Percentiles rank a stretch among this genome's conserved stretches.
phyloP scores from a whole-genome alignment of 176 grass and related monocot species.

The Canna indica region DNA sequence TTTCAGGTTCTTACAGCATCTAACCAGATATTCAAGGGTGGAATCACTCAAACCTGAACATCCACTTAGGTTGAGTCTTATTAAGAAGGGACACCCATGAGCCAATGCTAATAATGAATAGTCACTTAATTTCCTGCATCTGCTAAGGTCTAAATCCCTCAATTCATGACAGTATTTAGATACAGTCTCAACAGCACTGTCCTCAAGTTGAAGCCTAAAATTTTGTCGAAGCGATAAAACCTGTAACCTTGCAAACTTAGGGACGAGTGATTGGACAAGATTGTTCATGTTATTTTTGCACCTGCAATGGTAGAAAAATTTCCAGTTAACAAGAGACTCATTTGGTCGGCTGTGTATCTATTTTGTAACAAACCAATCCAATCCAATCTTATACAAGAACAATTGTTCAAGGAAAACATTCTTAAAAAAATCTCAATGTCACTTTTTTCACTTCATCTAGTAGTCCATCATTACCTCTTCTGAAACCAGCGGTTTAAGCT shows the following conservation, averaged over 20 bases:
- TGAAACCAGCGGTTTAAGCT: too few species aligned
- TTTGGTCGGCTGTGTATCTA: neutral
- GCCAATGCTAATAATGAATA: slow-evolving; percentile 3
- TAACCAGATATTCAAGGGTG: slow-evolving; percentile 6
- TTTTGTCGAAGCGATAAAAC: slow-evolving; percentile 12
- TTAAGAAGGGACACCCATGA: neutral
- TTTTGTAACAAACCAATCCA: neutral
- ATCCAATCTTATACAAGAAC: neutral
- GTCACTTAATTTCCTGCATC: slow-evolving; percentile 4
- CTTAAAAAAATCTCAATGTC: too few species aligned
- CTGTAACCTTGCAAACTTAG: slow-evolving; percentile 9
- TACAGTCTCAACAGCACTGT: slow-evolving; percentile 10
- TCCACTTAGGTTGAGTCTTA: slow-evolving; percentile 15
- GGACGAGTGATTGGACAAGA: slow-evolving; percentile 4
- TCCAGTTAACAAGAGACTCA: neutral
- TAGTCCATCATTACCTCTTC: too few species aligned
- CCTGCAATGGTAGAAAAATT: slow-evolving; percentile 11
- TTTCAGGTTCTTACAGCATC: slow-evolving; percentile 8
- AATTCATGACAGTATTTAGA: slow-evolving; percentile 14
- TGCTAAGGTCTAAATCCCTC: slow-evolving; percentile 21
- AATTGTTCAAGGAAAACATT: neutral
- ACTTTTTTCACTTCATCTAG: too few species aligned
- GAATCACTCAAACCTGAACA: slow-evolving; percentile 12
- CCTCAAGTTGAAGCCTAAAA: slow-evolving; percentile 11
- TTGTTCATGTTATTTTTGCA: slow-evolving; percentile 20